Evolutionary conservation across 1,284 basidiomycete species (phyloP), one percentile per base, ranked within the genome.

Genomic region (Exobasidium rhododendri): DNA sequence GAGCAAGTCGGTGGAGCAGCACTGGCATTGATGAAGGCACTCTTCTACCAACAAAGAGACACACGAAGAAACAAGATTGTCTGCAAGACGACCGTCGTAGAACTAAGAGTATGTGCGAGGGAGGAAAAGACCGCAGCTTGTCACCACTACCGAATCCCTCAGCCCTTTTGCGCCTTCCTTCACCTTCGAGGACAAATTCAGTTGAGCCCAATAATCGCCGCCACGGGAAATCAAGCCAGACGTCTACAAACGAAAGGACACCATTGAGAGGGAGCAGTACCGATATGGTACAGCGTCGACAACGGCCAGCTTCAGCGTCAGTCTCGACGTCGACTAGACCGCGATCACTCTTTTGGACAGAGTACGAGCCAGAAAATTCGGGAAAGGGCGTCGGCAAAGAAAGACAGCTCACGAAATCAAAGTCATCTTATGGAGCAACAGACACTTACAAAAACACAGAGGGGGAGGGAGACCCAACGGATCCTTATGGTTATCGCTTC

Each of bases 401-500:
- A 13, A 50, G 47, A 13, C 47, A 50, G 47, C 24, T 50, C 24
- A 6, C 47, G 26, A 26, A 26, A 26, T 40, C 35, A 40, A 40
- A 17, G 17, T 40, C 35, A 40, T 10, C 5, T 13, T 50, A 50
- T 50, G 47, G 47, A 5, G 24, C 47, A 26, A 50, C 24, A 26
- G 47, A 50, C 14, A 28, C 2, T 50, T 50, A 26, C 14, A 29
- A 6, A 32, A 26, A n/a, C 14, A 32, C 52, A 55, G n/a, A 26
- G n/a, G 32, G 22, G n/a, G 52, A 55, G 13, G 52, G 35, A 31
- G 35, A 40, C 17, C 35, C 35, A 17, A 40, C 10, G 7, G 59
- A 60, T 43, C 58, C 58, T 5, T 60, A 60, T 43, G 58, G 58
- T 31, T 60, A 60, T 40, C 58, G 58, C 22, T 31, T 31, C 11